Percentiles rank a stretch among this genome's conserved stretches.
phyloP scores from a whole-genome alignment of 192 early-diverging fungal species.

The Mortierella claussenii region DNA sequence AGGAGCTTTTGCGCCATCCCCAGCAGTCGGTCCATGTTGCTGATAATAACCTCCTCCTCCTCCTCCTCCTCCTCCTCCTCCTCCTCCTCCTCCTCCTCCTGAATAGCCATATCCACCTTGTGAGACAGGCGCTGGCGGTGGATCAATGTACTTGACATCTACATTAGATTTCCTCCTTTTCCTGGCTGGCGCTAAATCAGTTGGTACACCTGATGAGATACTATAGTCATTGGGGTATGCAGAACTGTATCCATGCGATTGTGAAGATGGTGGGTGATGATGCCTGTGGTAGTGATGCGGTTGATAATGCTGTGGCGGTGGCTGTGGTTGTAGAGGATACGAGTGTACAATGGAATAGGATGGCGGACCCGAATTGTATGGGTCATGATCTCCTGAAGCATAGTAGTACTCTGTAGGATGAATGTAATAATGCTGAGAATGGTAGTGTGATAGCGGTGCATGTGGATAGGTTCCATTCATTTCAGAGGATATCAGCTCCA shows the following conservation, averaged over 20 bases:
- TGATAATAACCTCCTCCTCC: conserved; percentile 1
- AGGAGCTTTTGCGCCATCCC: neutral
- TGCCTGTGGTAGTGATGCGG: neutral
- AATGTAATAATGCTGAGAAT: conserved; percentile 13
- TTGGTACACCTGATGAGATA: neutral
- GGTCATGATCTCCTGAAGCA: conserved; percentile 5
- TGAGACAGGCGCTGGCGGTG: conserved; percentile 9
- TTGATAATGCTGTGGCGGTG: neutral
- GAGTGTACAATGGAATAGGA: neutral
- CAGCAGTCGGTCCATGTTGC: conserved; percentile 8
- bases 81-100: neutral
- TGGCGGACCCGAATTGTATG: neutral
- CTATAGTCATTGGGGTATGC: conserved; percentile 1
- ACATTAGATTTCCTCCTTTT: conserved; percentile 31
- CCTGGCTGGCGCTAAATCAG: conserved; percentile 7
- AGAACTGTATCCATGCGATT: neutral
- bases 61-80: neutral
- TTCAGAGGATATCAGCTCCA: conserved; percentile 1
- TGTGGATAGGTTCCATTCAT: conserved; percentile 10
- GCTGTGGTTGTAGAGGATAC: neutral
- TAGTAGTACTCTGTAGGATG: conserved; percentile 6
- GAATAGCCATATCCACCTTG: conserved; percentile 5
- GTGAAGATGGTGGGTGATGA: neutral
- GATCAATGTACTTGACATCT: conserved; percentile 24
- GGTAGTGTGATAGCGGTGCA: neutral